Evolutionary conservation across 805 yeast genomes (phyloP).

Genomic region (Suhomyces vadensis): DNA sequence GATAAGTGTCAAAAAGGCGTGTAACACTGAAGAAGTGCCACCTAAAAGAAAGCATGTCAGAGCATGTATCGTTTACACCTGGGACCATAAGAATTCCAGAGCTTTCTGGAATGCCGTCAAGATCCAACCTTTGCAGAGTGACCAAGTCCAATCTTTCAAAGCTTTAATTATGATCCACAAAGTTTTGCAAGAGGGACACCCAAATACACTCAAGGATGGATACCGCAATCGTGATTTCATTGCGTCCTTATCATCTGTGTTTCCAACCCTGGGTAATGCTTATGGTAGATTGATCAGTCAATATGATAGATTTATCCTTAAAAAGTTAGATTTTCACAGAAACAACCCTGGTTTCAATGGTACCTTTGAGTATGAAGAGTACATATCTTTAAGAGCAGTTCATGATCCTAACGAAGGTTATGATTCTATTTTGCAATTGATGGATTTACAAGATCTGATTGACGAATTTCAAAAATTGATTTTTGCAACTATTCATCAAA

Average conservation of each 20-base stretch:
- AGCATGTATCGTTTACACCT: slow-evolving; percentile 91
- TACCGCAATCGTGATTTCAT: slow-evolving; percentile 77
- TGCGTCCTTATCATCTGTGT: slow-evolving; percentile 63
- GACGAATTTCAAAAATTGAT: slow-evolving; percentile 76
- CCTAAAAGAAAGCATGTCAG: slow-evolving; percentile 96
- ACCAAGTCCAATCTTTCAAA: slow-evolving; percentile 83
- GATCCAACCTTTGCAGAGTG: slow-evolving; percentile 74
- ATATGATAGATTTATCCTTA: slow-evolving; percentile 67
- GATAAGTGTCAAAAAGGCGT: slow-evolving; percentile 75
- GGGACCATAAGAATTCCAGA: slow-evolving; percentile 87
- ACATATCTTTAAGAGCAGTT: slow-evolving; percentile 80
- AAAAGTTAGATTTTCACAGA: slow-evolving; percentile 79
- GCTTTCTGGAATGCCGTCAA: slow-evolving; percentile 86
- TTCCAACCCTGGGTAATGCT: slow-evolving; percentile 43
- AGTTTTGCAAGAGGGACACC: slow-evolving; percentile 98
- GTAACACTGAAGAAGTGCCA: slow-evolving; percentile 81
- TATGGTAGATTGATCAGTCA: slow-evolving; percentile 77
- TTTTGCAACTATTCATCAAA: slow-evolving; percentile 66
- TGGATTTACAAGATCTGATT: slow-evolving; percentile 81
- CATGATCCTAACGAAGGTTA: slow-evolving; percentile 96
- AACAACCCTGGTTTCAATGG: slow-evolving; percentile 90
- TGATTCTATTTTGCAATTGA: slow-evolving; percentile 81
- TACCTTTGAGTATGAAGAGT: slow-evolving; percentile 94
- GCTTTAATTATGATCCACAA: slow-evolving; percentile 84
- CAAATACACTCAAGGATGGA: slow-evolving; percentile 76